A percentile compares a stretch with the other conserved stretches of the same genome.
Conservation (phyloP, 768 basidiomycete genomes). For the Lyophyllum atratum region DNA sequence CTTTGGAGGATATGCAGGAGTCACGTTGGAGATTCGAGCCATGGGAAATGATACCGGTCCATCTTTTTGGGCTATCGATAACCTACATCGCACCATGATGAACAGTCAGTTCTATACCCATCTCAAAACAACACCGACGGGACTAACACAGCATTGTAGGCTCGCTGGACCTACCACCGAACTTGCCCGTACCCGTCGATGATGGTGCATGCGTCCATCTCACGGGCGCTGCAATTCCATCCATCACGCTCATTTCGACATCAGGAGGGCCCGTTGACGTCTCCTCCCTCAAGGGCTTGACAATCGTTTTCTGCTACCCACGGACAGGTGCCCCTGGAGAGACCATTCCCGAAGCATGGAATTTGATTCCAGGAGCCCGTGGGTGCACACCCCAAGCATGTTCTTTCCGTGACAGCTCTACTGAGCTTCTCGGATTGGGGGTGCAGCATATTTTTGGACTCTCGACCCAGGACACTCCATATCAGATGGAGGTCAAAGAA, state of each 20-base stretch:
- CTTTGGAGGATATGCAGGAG: too few relatives aligned
- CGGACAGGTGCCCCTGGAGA: slow-evolving; percentile 20
- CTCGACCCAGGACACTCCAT: slow-evolving; percentile 21
- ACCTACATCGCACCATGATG: background rate
- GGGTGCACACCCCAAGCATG: slow-evolving; percentile 25
- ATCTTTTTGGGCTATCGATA: background rate
- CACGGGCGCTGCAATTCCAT: slow-evolving; percentile 12
- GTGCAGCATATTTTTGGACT: slow-evolving; percentile 22
- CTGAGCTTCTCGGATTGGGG: slow-evolving; percentile 18
- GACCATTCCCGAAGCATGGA: slow-evolving; percentile 18
- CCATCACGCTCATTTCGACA: slow-evolving; percentile 18
- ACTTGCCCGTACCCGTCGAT: slow-evolving; percentile 21
- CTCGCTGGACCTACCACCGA: slow-evolving; percentile 8
- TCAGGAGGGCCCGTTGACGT: slow-evolving; percentile 16
- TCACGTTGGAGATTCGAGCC: too few relatives aligned
- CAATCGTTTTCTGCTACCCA: slow-evolving; percentile 23
- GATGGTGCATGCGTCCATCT: slow-evolving; percentile 24
- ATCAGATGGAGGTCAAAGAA: slow-evolving; percentile 22
- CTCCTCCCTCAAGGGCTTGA: slow-evolving; percentile 17
- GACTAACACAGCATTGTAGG: background rate
- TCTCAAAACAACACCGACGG: background rate
- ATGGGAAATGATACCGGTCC: background rate
- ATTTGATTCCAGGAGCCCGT: slow-evolving; percentile 24
- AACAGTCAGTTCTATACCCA: background rate
- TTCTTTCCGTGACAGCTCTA: slow-evolving; percentile 20